phyloP scores from a whole-genome alignment of 2,329 filamentous ascomycete species.

The Aspergillus candidus region DNA sequence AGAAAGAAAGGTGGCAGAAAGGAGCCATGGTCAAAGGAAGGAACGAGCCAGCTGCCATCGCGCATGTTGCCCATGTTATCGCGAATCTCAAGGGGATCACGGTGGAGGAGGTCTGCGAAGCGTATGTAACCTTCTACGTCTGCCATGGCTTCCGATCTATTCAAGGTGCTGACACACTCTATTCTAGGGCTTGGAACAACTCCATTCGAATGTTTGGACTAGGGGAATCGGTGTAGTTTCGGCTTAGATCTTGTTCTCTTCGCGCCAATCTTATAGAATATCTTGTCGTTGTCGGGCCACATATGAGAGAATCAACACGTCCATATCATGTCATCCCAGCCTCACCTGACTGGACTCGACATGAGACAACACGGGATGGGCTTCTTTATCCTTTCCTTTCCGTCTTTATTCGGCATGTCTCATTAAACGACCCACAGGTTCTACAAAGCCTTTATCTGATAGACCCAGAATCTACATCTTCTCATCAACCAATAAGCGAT shows the following conservation, averaged over 20 bases:
- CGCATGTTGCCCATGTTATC: constrained; percentile 79
- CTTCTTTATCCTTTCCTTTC: not conserved
- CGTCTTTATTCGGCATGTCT: not conserved
- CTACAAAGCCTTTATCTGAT: not conserved
- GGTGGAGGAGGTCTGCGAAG: constrained; percentile 78
- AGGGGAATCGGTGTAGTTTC: constrained; percentile 38
- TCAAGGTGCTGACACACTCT: constrained; percentile 16
- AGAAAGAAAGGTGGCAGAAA: constrained; percentile 91
- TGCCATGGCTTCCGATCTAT: not conserved
- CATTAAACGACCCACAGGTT: too few species aligned
- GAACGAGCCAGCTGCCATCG: constrained; percentile 86
- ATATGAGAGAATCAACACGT: too few species aligned
- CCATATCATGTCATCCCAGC: too few species aligned
- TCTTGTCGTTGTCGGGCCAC: too few species aligned
- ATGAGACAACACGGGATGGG: too few species aligned
- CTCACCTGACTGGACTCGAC: too few species aligned
- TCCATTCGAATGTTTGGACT: constrained; percentile 73
- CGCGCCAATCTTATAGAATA: not conserved
- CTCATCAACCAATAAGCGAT: not conserved
- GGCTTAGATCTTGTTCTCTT: not conserved
- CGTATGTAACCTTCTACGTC: constrained; percentile 41
- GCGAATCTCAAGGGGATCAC: constrained; percentile 75
- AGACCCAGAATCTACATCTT: not conserved
- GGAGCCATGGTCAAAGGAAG: constrained; percentile 89
- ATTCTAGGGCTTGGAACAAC: constrained; percentile 64